Percentiles rank a stretch among this genome's conserved stretches.
These are phyloP conservation scores for Viridothelium virens DNA, from an alignment of 495 filamentous ascomycete genomes.

Conservation along the genomic window DNA sequence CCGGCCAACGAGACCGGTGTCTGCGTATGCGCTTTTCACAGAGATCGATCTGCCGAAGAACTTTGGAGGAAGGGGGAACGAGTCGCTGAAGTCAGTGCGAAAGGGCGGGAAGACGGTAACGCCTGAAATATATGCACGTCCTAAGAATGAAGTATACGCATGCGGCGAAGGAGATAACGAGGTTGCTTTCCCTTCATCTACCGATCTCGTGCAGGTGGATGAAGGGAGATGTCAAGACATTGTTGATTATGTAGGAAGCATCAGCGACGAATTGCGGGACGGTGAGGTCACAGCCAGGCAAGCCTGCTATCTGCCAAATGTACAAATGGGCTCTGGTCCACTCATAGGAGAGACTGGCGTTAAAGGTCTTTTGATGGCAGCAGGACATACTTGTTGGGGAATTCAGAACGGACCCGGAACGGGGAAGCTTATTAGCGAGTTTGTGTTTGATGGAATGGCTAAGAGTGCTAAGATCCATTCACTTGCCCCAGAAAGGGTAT, in stretches of 20 bases:
- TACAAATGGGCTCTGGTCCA: constrained; percentile 57
- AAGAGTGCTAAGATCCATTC: constrained; percentile 33
- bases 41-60: constrained; percentile 68
- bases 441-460: constrained; percentile 36
- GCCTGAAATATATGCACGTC: constrained; percentile 90
- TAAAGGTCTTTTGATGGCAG: constrained; percentile 72
- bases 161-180: constrained; percentile 81
- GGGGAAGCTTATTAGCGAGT: constrained; percentile 69
- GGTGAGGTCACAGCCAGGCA: constrained; percentile 75
- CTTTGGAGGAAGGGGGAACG: constrained; percentile 29
- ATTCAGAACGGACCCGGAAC: constrained; percentile 94
- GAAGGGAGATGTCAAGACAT: constrained; percentile 76
- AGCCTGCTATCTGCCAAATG: constrained; percentile 89
- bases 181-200: constrained; percentile 66
- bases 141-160: constrained; percentile 81
- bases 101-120: constrained; percentile 52
- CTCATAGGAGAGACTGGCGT: constrained; percentile 69
- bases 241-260: constrained; percentile 66
- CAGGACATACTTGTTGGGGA: constrained; percentile 95
- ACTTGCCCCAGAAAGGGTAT: constrained; percentile 31
- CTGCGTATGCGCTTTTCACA: constrained; percentile 84
- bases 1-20: constrained; percentile 61
- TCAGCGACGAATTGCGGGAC: constrained; percentile 67
- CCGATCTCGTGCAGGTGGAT: constrained; percentile 72
- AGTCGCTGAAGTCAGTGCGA: constrained; percentile 38